Evolutionary conservation across 2,329 filamentous ascomycete species (phyloP).

Genomic region (Dactylellina leptospora): DNA sequence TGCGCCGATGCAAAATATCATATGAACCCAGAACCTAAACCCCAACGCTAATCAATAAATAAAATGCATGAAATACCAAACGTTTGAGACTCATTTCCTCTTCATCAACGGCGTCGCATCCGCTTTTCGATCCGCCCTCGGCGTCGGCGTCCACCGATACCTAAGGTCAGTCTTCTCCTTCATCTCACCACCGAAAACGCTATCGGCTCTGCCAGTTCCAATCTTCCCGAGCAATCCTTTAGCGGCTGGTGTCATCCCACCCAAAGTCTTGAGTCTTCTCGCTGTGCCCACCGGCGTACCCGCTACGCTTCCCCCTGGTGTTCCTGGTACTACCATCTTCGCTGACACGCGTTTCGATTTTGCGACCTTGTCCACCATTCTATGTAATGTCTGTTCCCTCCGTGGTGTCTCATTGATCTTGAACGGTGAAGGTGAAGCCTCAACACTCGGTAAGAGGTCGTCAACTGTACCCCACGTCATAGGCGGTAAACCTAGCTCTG

Average conservation of each 20-base stretch:
- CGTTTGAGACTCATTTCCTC: slow-evolving; percentile 6
- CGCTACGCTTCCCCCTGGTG: slow-evolving; percentile 66
- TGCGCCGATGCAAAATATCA: not conserved
- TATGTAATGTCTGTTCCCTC: slow-evolving; percentile 82
- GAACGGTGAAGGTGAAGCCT: slow-evolving; percentile 76
- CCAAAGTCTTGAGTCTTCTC: slow-evolving; percentile 60
- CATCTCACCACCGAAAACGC: slow-evolving; percentile 43
- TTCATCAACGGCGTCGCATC: slow-evolving; percentile 46
- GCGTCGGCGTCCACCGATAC: slow-evolving; percentile 55
- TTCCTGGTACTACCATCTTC: slow-evolving; percentile 63
- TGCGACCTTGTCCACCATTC: slow-evolving; percentile 83
- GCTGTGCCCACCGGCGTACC: slow-evolving; percentile 68
- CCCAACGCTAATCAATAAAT: not conserved
- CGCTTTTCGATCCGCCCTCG: slow-evolving; percentile 48
- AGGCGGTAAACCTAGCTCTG: slow-evolving; percentile 67
- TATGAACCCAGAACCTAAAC: not conserved
- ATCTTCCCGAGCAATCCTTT: slow-evolving; percentile 73
- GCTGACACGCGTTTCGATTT: slow-evolving; percentile 73
- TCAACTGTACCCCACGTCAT: slow-evolving; percentile 58
- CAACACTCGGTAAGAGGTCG: slow-evolving; percentile 60
- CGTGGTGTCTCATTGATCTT: slow-evolving; percentile 76
- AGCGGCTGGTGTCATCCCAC: slow-evolving; percentile 76
- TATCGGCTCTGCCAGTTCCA: slow-evolving; percentile 37
- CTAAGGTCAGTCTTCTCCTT: slow-evolving; percentile 28
- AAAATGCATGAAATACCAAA: not conserved